Conservation (phyloP, 768 basidiomycete species). For the Mycena pura region DNA sequence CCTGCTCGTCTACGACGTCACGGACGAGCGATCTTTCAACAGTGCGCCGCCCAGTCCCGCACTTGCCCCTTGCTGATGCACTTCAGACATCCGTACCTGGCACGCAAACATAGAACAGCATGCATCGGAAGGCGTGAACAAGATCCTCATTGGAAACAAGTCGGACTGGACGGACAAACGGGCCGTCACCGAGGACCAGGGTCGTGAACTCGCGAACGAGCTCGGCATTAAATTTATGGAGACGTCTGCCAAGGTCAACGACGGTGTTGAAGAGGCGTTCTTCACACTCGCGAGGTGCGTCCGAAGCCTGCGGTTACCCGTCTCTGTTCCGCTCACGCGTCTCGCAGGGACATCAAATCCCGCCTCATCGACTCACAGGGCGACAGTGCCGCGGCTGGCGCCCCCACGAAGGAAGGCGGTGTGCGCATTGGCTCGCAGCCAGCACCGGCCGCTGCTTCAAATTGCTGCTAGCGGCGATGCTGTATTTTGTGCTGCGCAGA, state of each 20-base stretch:
- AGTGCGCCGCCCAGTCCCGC: slow-evolving; percentile 49
- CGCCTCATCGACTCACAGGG: slow-evolving; percentile 95
- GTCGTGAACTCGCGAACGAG: slow-evolving; percentile 88
- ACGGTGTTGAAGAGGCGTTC: slow-evolving; percentile 99
- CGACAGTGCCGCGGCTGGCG: slow-evolving; percentile 47
- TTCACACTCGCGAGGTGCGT: slow-evolving; percentile 91
- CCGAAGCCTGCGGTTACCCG: background rate
- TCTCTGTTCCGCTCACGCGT: background rate
- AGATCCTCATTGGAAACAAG: slow-evolving; percentile 98
- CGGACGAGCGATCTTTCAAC: slow-evolving; percentile 65
- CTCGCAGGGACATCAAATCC: slow-evolving; percentile 90
- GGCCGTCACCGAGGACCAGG: slow-evolving; percentile 58
- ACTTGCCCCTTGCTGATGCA: background rate
- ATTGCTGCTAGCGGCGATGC: slow-evolving; percentile 20
- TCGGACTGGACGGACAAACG: slow-evolving; percentile 98
- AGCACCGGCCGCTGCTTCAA: slow-evolving; percentile 9
- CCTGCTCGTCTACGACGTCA: slow-evolving; percentile 98
- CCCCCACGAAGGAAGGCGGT: slow-evolving; percentile 54
- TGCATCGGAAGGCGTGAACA: slow-evolving; percentile 98
- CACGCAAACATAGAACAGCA: slow-evolving; percentile 94
- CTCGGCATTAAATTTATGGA: slow-evolving; percentile 94
- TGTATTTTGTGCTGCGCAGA: background rate
- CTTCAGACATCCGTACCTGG: slow-evolving; percentile 19
- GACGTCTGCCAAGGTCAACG: slow-evolving; percentile 99
- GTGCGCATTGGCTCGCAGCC: slow-evolving; percentile 18